Base-by-base conservation (phyloP, 257 asterid genomes). In the Cordia subcordata region DNA sequence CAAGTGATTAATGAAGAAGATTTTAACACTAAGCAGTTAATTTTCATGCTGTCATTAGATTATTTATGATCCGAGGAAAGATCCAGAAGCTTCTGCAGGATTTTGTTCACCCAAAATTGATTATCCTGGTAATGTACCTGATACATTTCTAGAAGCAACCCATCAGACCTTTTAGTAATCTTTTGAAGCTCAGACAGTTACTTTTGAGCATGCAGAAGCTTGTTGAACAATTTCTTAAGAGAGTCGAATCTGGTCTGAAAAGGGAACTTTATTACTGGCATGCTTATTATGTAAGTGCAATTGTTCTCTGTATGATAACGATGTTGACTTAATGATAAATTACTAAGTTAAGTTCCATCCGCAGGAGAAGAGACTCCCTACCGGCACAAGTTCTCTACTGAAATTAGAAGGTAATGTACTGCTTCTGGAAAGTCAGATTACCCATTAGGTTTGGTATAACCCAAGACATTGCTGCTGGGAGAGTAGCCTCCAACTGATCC, bases 311-410 rank as follows among this genome's bases (percentile, higher is more conserved):
- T 40, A 46, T 32, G 16, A 53, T 21, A n/a, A n/a, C n/a, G 20
- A 22, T 21, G 22, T 53, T 22, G 13, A 23, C 22, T 35, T 20
- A 15, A 50, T 3, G 23, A 17, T 9, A 59, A 47, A n/a, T n/a
- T 54, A 57, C 19, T 65, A 27, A 72, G 50, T 12, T 50, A 13
- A 64, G 20, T 32, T 37, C 47, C 8, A 55, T 72, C 58, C 79
- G 83, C 84, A 88, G 96, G 96, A 85, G 65, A 88, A 88, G 79
- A 79, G 90, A 72, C 83, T 88, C 53, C 93, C 96, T 20, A 53
- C 44, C 49, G 93, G 93, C 74, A 81, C 90, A 56, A 83, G 75
- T 61, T 85, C 93, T 32, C 68, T 84, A 47, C 66, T 81, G 16
- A 84, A 84, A 74, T 70, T 88, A 55, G 86, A 84, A 81, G 89